These are phyloP conservation scores for Pseudocercospora musae DNA, from an alignment of 2,329 filamentous ascomycete species.

Conservation along the genomic window DNA sequence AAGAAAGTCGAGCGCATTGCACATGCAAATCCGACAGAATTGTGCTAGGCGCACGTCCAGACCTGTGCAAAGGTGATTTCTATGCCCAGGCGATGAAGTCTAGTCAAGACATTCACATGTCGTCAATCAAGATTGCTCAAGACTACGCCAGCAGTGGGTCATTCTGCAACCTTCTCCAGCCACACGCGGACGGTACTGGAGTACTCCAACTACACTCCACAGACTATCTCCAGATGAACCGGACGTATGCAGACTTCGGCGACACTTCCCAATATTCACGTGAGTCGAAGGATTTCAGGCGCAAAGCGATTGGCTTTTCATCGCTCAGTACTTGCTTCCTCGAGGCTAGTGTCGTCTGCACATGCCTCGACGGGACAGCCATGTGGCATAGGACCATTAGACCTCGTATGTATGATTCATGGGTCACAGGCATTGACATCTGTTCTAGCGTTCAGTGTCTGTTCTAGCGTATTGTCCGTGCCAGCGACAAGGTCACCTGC, in stretches of 20 bases:
- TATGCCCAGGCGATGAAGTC: neutral
- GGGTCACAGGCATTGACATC: no score
- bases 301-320: neutral
- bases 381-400: neutral
- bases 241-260: no score
- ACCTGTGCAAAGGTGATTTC: neutral
- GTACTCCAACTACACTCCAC: neutral
- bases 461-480: neutral
- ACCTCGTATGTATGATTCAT: no score
- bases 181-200: neutral
- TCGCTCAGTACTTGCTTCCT: neutral
- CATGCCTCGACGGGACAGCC: neutral
- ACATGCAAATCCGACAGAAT: neutral
- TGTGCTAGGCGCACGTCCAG: neutral
- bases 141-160: neutral
- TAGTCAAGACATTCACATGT: neutral
- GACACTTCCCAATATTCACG: no score
- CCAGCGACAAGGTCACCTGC: neutral
- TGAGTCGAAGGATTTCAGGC: no score
- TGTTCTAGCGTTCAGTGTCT: no score
- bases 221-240: neutral
- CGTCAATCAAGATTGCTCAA: neutral
- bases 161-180: neutral
- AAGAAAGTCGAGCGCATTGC: neutral
- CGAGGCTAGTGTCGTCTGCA: neutral